Conservation (phyloP, 108 stramenopile genomes). For the Skeletonema tropicum region DNA sequence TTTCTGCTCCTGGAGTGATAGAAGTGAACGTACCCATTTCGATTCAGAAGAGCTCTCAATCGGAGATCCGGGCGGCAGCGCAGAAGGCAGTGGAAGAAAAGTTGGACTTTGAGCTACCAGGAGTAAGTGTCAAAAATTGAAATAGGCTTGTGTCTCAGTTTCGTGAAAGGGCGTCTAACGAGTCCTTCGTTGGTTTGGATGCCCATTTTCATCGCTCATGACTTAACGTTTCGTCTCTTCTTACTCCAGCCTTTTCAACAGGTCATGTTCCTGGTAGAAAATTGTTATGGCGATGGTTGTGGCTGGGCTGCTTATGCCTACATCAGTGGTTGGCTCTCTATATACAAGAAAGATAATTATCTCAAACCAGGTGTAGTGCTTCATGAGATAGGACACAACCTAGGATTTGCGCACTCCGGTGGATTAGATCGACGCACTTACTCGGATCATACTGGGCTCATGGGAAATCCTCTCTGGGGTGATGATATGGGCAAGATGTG, state of each 20-base stretch:
- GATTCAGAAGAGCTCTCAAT: constrained; percentile 1
- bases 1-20: constrained; percentile 37
- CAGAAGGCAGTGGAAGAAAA: constrained; percentile 8
- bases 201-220: background rate
- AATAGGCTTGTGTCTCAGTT: background rate
- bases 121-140: constrained; percentile 5
- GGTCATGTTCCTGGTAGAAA: constrained; percentile 35
- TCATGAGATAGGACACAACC: constrained; percentile 45
- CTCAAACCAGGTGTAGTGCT: constrained; percentile 27
- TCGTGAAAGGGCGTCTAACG: background rate
- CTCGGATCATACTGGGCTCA: constrained; percentile 12
- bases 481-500: constrained; percentile 5
- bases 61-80: background rate
- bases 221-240: background rate
- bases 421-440: constrained; percentile 37
- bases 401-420: constrained; percentile 25
- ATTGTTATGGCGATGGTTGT: constrained; percentile 19
- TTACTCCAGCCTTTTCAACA: constrained; percentile 28
- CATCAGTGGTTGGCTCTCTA: constrained; percentile 34
- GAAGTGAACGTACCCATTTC: constrained; percentile 32
- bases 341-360: constrained; percentile 34
- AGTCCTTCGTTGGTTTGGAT: too few species aligned
- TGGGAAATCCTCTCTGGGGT: constrained; percentile 18
- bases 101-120: constrained; percentile 26
- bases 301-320: constrained; percentile 28